Evolutionary conservation across 1,139 yeast species (phyloP).

Genomic region (Zygosaccharomyces sapae): DNA sequence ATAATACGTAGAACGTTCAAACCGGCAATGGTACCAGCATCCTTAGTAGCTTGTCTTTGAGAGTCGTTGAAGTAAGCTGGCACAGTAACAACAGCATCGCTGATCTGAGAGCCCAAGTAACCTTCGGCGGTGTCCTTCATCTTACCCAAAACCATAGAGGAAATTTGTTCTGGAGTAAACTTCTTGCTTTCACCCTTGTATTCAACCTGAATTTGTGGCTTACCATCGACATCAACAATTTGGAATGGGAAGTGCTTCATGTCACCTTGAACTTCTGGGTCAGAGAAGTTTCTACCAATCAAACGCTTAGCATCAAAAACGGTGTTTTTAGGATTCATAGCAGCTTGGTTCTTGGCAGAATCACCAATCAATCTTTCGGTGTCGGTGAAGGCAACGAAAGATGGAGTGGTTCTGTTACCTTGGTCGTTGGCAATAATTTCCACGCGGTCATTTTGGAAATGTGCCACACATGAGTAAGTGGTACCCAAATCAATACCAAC

Average conservation of each 20-base stretch:
- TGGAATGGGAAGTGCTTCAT: slow-evolving; percentile 97
- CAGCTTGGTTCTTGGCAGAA: slow-evolving; percentile 99
- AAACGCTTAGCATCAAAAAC: slow-evolving; percentile 98
- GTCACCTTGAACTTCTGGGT: slow-evolving; percentile 90
- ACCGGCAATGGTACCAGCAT: slow-evolving; percentile 98
- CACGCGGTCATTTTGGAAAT: slow-evolving; percentile 81
- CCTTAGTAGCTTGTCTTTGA: slow-evolving; percentile 98
- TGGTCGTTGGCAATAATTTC: slow-evolving; percentile 98
- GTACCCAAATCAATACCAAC: slow-evolving; percentile 60
- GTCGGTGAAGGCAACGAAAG: slow-evolving; percentile 96
- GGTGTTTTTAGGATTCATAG: slow-evolving; percentile 94
- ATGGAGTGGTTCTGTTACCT: slow-evolving; percentile 99
- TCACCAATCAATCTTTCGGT: slow-evolving; percentile 98
- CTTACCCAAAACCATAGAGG: slow-evolving; percentile 94
- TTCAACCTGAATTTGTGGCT: slow-evolving; percentile 91
- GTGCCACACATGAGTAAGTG: slow-evolving; percentile 96
- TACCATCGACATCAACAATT: slow-evolving; percentile 80
- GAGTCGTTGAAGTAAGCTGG: slow-evolving; percentile 99
- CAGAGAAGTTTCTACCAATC: slow-evolving; percentile 92
- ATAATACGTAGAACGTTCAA: slow-evolving; percentile 94
- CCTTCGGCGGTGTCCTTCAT: slow-evolving; percentile 99
- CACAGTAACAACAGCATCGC: slow-evolving; percentile 93
- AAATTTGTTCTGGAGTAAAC: slow-evolving; percentile 96
- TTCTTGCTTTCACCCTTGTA: slow-evolving; percentile 91
- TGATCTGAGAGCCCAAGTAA: slow-evolving; percentile 85